Percentiles rank a stretch among this genome's conserved stretches.
Conservation (phyloP, 345 rosid species). For the Atalantia buxifolia region DNA sequence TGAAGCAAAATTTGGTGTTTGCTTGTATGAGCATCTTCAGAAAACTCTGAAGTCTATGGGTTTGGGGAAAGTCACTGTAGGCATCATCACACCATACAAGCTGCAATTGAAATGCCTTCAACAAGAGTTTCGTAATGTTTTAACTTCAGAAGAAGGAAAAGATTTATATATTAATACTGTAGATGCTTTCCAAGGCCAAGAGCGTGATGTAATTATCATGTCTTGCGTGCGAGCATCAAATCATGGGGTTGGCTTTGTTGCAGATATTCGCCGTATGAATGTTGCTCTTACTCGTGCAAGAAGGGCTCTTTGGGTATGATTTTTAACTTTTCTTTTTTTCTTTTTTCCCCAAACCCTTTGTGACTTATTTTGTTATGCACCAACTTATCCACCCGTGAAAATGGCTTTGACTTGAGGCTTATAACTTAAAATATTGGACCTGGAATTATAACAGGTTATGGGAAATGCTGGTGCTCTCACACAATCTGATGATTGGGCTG, state of each 20-base stretch:
- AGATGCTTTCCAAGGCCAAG: conserved; percentile 99
- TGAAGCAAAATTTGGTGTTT: conserved; percentile 93
- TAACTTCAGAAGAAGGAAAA: conserved; percentile 86
- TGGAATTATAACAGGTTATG: conserved; percentile 66
- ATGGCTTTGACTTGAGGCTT: conserved; percentile 1
- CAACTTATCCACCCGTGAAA: neutral
- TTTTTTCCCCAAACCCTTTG: neutral
- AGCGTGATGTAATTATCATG: conserved; percentile 98
- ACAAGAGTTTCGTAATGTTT: conserved; percentile 71
- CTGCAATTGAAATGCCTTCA: conserved; percentile 95
- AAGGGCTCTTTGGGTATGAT: conserved; percentile 93
- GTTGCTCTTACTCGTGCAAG: conserved; percentile 98
- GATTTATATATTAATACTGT: conserved; percentile 95
- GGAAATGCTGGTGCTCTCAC: conserved; percentile 87
- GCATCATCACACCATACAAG: conserved; percentile 96
- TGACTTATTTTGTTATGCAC: neutral
- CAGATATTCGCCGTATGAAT: conserved; percentile 97
- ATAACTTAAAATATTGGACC: neutral
- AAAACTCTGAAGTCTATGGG: conserved; percentile 67
- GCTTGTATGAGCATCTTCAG: conserved; percentile 87
- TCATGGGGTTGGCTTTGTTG: conserved; percentile 96
- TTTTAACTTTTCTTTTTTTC: neutral
- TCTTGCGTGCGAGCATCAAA: conserved; percentile 97
- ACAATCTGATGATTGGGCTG: conserved; percentile 94
- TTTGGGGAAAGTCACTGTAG: conserved; percentile 70